Percentiles rank a stretch among this genome's conserved stretches.
These are phyloP conservation scores for Musa troglodytarum DNA, from an alignment of 176 grass and related monocot genomes.

Conservation along the genomic window DNA sequence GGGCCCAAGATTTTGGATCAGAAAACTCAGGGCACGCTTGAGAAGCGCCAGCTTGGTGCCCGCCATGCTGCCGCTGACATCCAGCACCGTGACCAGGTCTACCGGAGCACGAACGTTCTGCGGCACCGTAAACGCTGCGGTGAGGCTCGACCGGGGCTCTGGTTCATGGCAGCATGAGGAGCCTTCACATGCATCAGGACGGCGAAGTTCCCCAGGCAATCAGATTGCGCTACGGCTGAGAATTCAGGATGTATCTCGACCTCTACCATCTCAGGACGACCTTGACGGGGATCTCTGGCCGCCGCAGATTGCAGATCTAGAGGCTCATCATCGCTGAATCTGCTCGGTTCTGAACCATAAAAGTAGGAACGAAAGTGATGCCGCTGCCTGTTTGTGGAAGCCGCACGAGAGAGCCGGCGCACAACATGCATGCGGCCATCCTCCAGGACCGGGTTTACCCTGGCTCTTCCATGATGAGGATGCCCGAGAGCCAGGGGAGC, in stretches of 20 bases:
- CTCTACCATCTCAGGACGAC: not conserved
- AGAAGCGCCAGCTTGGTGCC: constrained; percentile 18
- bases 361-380: not conserved
- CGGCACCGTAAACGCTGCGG: not conserved
- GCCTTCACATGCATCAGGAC: constrained; percentile 18
- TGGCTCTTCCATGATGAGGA: constrained; percentile 11
- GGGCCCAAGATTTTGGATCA: constrained; percentile 21
- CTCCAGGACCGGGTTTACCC: too few relatives aligned
- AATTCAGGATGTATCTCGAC: constrained; percentile 11
- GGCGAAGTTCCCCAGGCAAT: constrained; percentile 5
- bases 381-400: constrained; percentile 1
- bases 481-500: not conserved
- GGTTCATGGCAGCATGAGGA: not conserved
- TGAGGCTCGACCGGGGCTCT: not conserved
- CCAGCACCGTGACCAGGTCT: constrained; percentile 14
- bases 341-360: not conserved
- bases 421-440: too few relatives aligned
- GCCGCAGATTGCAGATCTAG: not conserved
- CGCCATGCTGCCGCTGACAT: constrained; percentile 13
- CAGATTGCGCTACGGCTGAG: constrained; percentile 4
- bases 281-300: not conserved
- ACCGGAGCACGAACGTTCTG: constrained; percentile 2
- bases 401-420: not conserved
- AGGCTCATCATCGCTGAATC: constrained; percentile 13
- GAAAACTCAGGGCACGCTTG: constrained; percentile 15